Evolutionary conservation across 805 yeast species (phyloP), one percentile per base, ranked within the genome.

Genomic region (Kodamaea sagamina): DNA sequence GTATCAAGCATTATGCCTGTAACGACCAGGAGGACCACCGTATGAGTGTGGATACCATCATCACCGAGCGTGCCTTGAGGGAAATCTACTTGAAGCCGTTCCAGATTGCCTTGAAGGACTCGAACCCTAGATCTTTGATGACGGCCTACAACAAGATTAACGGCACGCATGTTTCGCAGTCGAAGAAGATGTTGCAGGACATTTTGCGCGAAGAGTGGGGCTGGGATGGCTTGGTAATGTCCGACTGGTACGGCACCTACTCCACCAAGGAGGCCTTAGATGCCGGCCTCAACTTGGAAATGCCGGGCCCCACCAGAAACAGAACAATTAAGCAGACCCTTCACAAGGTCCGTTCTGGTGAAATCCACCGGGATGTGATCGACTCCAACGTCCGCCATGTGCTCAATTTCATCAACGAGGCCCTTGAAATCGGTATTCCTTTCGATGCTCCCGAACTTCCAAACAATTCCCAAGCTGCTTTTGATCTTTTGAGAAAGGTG

Each of bases 61-160:
- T 82, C 39, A 65, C 82, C 1, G 79, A 77, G 52, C 65, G 87
- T 54, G 86, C 87, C 3, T 62, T 82, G 47, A 71, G 87, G 54
- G 87, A 82, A 58, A 73, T 82, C 42, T 82, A 82, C 59, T 65
- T 82, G 55, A 72, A 71, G 49, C 86, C 87, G 1, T 82, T 82
- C 65, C 80, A 79, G 60, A 60, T 82, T 34, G 84, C 85, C 13
- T 55, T 78, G 13, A 65, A 75, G 44, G 68, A 77, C 44, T 42
- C 82, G 17, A 57, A 72, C 42, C 87, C 88, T 19, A 66, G 65
- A 43, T 67, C 77, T 3, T 58, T 80, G 46, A 82, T 82, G 87
- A 78, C 84, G 15, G 65, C 81, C 38, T 82, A 81, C 65, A 82
- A 79, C 62, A 78, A 73, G 53, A 71, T 82, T 52, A 82, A 82